phyloP scores from a whole-genome alignment of 305 asterid genomes.

The Andrographis paniculata region DNA sequence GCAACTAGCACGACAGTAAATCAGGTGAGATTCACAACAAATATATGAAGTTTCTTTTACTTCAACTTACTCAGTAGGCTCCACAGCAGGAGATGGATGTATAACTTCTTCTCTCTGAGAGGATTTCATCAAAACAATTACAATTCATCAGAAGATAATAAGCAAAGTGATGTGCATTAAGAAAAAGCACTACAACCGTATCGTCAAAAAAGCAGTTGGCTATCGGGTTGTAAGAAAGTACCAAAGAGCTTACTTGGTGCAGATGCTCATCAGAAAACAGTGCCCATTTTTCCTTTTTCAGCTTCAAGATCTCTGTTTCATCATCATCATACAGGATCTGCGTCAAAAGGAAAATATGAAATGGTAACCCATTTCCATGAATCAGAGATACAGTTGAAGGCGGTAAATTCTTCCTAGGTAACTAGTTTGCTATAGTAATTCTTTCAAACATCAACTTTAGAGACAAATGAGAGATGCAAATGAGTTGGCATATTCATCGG shows the following conservation, averaged over 20 bases:
- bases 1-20: neutral
- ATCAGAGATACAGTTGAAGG: too few species aligned
- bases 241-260: conserved; percentile 28
- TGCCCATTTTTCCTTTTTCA: conserved; percentile 54
- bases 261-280: conserved; percentile 16
- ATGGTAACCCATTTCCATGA: too few species aligned
- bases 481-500: neutral
- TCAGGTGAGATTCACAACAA: neutral
- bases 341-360: conserved; percentile 19
- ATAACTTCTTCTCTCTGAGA: conserved; percentile 24
- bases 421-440: too few species aligned
- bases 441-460: too few species aligned
- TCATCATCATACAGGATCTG: conserved; percentile 59
- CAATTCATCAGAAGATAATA: conserved; percentile 6
- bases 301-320: conserved; percentile 50
- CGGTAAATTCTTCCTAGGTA: too few species aligned
- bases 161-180: neutral
- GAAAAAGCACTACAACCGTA: neutral
- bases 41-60: neutral
- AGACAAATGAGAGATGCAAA: neutral
- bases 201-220: neutral
- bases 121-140: conserved; percentile 20
- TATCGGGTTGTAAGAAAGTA: conserved; percentile 1
- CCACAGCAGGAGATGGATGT: conserved; percentile 21
- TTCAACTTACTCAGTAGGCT: conserved; percentile 33